Percentiles rank a stretch among this genome's conserved stretches.
Conservation (phyloP, 257 asterid species). For the Solanum bulbocastanum region DNA sequence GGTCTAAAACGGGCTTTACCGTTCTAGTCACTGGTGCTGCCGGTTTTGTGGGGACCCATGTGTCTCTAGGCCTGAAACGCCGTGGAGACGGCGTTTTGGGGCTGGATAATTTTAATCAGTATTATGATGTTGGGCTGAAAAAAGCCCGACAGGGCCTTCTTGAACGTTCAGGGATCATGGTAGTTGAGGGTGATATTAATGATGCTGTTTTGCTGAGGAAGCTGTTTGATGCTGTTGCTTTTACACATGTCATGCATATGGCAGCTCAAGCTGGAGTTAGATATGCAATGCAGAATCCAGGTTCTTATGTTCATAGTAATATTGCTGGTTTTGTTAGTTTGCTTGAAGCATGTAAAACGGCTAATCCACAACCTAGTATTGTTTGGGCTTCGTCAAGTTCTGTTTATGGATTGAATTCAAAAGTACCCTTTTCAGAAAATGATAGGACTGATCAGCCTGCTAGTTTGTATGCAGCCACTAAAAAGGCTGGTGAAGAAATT, state of each 20-base stretch:
- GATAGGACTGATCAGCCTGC: slow-evolving; percentile 79
- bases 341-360: slow-evolving; percentile 54
- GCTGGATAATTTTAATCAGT: slow-evolving; percentile 59
- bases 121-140: slow-evolving; percentile 69
- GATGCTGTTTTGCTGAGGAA: slow-evolving; percentile 39
- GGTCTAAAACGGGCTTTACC: slow-evolving; percentile 29
- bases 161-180: slow-evolving; percentile 39
- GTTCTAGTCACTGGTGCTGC: slow-evolving; percentile 84
- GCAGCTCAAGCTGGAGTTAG: slow-evolving; percentile 92
- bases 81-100: slow-evolving; percentile 85
- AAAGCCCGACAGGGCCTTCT: slow-evolving; percentile 51
- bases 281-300: slow-evolving; percentile 71
- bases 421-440: slow-evolving; percentile 68
- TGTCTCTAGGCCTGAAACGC: slow-evolving; percentile 39
- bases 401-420: slow-evolving; percentile 73
- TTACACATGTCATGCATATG: slow-evolving; percentile 74
- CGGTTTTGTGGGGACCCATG: slow-evolving; percentile 72
- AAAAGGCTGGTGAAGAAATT: slow-evolving; percentile 81
- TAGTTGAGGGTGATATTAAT: slow-evolving; percentile 54
- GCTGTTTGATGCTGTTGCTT: slow-evolving; percentile 39
- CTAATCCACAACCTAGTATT: slow-evolving; percentile 55
- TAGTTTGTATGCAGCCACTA: slow-evolving; percentile 77
- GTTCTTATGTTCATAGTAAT: slow-evolving; percentile 59
- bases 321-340: slow-evolving; percentile 57
- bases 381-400: slow-evolving; percentile 89